A percentile compares a stretch with the other conserved stretches of the same genome.
phyloP scores from a whole-genome alignment of 805 yeast genomes.

The Peterozyma xylosa region DNA sequence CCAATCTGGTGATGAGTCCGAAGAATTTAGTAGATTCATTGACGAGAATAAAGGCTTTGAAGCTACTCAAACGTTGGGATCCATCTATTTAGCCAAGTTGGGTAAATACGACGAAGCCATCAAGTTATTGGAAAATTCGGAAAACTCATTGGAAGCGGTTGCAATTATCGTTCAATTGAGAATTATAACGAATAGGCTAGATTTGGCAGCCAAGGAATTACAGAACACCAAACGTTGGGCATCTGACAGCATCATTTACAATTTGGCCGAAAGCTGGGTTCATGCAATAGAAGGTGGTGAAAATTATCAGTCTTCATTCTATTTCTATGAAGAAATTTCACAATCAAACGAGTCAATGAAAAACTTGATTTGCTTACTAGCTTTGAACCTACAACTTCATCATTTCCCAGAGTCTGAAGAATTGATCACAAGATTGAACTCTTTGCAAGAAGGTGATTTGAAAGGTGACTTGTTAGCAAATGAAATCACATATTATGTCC shows the following conservation, averaged over 20 bases:
- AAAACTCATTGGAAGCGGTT: slow-evolving; percentile 31
- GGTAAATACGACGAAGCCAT: slow-evolving; percentile 36
- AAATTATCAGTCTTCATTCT: slow-evolving; percentile 35
- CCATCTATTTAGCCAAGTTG: slow-evolving; percentile 30
- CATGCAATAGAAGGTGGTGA: slow-evolving; percentile 34
- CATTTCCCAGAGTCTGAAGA: slow-evolving; percentile 81
- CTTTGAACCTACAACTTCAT: slow-evolving; percentile 69
- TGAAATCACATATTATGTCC: slow-evolving; percentile 53
- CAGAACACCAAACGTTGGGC: slow-evolving; percentile 38
- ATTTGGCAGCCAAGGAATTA: slow-evolving; percentile 39
- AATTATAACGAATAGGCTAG: slow-evolving; percentile 32
- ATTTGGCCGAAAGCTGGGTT: slow-evolving; percentile 73
- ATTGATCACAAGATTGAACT: slow-evolving; percentile 36
- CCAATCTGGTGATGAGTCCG: background rate
- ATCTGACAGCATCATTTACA: slow-evolving; percentile 69
- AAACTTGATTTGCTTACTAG: slow-evolving; percentile 56
- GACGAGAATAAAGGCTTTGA: slow-evolving; percentile 7
- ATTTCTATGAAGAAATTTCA: slow-evolving; percentile 76
- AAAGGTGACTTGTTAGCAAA: slow-evolving; percentile 50
- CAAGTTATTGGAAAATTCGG: slow-evolving; percentile 23
- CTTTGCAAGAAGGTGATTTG: slow-evolving; percentile 8
- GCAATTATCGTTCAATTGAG: slow-evolving; percentile 28
- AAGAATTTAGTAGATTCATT: slow-evolving; percentile 4
- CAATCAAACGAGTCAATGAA: slow-evolving; percentile 44
- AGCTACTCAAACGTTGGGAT: slow-evolving; percentile 29